These are phyloP conservation scores for Trametes hirsuta DNA, from an alignment of 1,284 basidiomycete species.

Conservation along the genomic window DNA sequence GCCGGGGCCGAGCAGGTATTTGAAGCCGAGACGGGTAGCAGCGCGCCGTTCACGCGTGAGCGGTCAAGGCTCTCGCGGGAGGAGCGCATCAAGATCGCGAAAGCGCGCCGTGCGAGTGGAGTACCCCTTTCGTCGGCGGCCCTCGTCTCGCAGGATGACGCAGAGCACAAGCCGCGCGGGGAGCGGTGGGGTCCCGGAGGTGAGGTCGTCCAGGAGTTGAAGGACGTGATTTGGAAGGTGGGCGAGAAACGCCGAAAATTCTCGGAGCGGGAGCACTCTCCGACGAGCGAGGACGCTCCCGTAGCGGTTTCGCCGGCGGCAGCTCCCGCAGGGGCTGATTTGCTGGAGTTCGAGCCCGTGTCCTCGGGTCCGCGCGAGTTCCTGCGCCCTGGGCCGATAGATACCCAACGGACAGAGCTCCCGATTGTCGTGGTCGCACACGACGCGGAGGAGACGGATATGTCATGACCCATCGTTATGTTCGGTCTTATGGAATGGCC, in stretches of 20 bases:
- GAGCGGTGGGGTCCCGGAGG: slow-evolving; percentile 73
- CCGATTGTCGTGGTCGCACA: background rate
- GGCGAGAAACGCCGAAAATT: slow-evolving; percentile 66
- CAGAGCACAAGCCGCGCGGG: slow-evolving; percentile 7
- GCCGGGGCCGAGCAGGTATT: slow-evolving; percentile 77
- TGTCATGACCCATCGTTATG: slow-evolving; percentile 14
- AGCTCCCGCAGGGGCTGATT: background rate
- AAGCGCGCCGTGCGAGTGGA: slow-evolving; percentile 53
- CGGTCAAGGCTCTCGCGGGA: slow-evolving; percentile 68
- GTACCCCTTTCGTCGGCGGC: slow-evolving; percentile 10
- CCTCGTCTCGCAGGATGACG: background rate
- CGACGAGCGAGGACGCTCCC: background rate
- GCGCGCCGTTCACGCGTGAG: slow-evolving; percentile 49
- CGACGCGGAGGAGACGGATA: background rate
- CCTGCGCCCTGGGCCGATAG: background rate
- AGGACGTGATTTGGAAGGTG: slow-evolving; percentile 84
- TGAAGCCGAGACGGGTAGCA: slow-evolving; percentile 59
- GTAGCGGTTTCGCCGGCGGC: background rate
- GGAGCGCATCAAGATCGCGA: slow-evolving; percentile 67
- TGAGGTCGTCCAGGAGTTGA: slow-evolving; percentile 81
- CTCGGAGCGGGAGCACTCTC: slow-evolving; percentile 26
- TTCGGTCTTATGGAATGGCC: background rate
- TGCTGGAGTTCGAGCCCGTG: background rate
- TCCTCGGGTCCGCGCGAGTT: background rate
- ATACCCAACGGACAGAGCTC: slow-evolving; percentile 8